phyloP scores from a whole-genome alignment of 495 filamentous ascomycete species.

The Hypoxylon trugodes region DNA sequence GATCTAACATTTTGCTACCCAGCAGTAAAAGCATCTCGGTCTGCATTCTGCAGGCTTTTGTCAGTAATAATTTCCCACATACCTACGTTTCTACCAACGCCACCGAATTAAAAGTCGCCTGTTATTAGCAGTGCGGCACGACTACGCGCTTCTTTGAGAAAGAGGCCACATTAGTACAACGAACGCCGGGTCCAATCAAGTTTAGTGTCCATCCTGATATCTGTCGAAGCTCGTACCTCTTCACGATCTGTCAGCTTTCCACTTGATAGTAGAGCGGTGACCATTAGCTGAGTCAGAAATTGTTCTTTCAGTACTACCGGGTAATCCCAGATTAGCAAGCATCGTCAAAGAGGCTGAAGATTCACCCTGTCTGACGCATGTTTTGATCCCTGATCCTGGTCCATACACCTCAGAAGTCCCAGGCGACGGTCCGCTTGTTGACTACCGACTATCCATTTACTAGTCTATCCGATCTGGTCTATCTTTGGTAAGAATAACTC shows the following conservation, averaged over 20 bases:
- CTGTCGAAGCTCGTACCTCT: conserved; percentile 25
- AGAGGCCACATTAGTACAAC: conserved; percentile 36
- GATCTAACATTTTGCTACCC: conserved; percentile 12
- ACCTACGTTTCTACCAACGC: background rate
- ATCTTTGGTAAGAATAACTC: conserved; percentile 20
- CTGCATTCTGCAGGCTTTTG: background rate
- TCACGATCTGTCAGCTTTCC: conserved; percentile 30
- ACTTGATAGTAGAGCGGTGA: conserved; percentile 21
- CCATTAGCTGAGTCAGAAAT: conserved; percentile 25
- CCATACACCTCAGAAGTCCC: conserved; percentile 16
- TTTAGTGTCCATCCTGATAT: conserved; percentile 32
- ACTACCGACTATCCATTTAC: conserved; percentile 12
- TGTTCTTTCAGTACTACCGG: conserved; percentile 7
- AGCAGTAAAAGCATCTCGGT: background rate
- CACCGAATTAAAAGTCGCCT: conserved; percentile 11
- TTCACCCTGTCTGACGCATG: conserved; percentile 24
- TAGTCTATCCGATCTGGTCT: conserved; percentile 8
- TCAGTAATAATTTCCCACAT: background rate
- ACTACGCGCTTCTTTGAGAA: conserved; percentile 38
- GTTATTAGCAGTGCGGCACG: conserved; percentile 22
- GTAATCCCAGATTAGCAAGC: conserved; percentile 18
- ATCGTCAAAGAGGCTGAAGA: conserved; percentile 37
- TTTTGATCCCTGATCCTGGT: conserved; percentile 38
- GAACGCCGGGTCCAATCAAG: conserved; percentile 37
- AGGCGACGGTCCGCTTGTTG: conserved; percentile 27